Conservation (phyloP, 1,139 yeast genomes). For the Geotrichum siamense region DNA sequence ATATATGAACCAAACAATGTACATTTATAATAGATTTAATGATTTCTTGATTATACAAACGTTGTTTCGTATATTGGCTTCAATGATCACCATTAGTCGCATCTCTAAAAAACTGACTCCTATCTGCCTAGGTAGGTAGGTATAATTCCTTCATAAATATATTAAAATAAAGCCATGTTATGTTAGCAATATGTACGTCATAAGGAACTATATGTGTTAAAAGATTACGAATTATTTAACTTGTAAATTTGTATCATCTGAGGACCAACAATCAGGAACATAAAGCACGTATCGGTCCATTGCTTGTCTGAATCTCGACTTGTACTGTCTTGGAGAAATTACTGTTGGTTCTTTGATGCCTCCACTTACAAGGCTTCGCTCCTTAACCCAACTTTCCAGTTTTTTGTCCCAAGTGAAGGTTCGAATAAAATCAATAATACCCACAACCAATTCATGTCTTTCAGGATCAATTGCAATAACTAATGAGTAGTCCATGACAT, state of each 20-base stretch:
- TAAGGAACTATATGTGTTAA: too few species aligned
- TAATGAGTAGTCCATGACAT: slow-evolving; percentile 96
- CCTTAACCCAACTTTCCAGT: slow-evolving; percentile 98
- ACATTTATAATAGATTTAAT: too few species aligned
- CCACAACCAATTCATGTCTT: slow-evolving; percentile 68
- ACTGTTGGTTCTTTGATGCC: slow-evolving; percentile 94
- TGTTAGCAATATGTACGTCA: too few species aligned
- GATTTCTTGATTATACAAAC: too few species aligned
- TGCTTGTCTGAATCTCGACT: slow-evolving; percentile 90
- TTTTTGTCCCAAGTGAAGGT: slow-evolving; percentile 99
- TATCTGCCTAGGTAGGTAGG: too few species aligned
- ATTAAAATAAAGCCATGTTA: too few species aligned
- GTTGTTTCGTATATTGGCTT: too few species aligned
- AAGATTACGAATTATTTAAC: too few species aligned
- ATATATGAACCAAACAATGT: too few species aligned
- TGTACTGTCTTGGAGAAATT: slow-evolving; percentile 91
- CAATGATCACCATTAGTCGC: too few species aligned
- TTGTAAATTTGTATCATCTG: slow-evolving; percentile 9
- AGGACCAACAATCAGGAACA: slow-evolving; percentile 61
- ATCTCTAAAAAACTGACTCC: too few species aligned
- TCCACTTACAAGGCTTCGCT: slow-evolving; percentile 75
- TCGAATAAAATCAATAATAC: slow-evolving; percentile 90
- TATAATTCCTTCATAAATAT: too few species aligned
- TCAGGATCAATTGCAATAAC: slow-evolving; percentile 85
- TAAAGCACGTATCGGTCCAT: slow-evolving; percentile 92